Percentiles rank a stretch among this genome's conserved stretches.
Evolutionary conservation across 2,329 filamentous ascomycete genomes (phyloP).

Genomic region (Aspergillus sclerotialis): DNA sequence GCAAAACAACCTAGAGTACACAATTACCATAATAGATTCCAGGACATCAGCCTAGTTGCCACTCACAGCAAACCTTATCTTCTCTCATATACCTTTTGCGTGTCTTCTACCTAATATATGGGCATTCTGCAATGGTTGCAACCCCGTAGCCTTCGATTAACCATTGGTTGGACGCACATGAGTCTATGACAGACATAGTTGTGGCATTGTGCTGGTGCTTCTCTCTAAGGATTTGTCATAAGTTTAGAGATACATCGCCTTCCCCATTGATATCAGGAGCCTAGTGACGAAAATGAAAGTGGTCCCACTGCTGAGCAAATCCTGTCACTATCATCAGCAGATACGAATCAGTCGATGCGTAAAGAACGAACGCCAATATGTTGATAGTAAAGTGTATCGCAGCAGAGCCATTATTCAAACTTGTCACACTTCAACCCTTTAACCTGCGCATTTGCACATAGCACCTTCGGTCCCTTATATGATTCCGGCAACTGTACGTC

Average conservation of each 20-base stretch:
- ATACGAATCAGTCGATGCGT: no score
- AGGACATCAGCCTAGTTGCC: not conserved
- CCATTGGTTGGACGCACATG: not conserved
- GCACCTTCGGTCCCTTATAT: not conserved
- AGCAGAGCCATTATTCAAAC: no score
- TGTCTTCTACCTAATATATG: not conserved
- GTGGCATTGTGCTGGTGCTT: not conserved
- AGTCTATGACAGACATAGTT: not conserved
- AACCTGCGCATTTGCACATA: constrained; percentile 3
- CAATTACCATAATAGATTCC: not conserved
- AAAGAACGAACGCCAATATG: no score
- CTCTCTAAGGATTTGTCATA: not conserved
- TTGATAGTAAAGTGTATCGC: no score
- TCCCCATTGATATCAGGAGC: no score
- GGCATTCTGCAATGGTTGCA: not conserved
- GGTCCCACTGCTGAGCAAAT: no score
- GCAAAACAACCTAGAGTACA: not conserved
- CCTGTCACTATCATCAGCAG: no score
- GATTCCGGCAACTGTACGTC: not conserved
- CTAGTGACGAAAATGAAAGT: no score
- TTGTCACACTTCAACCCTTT: no score
- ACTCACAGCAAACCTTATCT: no score
- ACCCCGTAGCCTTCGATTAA: not conserved
- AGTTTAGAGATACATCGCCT: not conserved
- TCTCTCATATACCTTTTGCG: no score